Evolutionary conservation across 495 filamentous ascomycete genomes (phyloP), one percentile per base, ranked within the genome.

Genomic region (Trichoderma orchidacearum): DNA sequence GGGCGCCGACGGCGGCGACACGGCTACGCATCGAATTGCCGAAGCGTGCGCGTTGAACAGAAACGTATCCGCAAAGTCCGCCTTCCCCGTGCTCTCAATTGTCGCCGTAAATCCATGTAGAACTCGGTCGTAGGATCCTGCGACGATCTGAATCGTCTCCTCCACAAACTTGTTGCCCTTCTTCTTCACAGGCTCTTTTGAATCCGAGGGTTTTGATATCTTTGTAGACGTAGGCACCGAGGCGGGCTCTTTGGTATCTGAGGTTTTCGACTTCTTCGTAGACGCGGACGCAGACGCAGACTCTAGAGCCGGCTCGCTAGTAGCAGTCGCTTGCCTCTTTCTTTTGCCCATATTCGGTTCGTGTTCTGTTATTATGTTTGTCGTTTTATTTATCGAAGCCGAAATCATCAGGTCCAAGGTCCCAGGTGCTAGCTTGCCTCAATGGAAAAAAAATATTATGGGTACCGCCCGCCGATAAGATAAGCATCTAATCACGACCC

Each of bases 41-140:
- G 90, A 91, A 51, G 80, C 76, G 73, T 99, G 93, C 25, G 94
- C 90, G 68, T 88, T 85, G 77, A 99, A 95, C 55, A 99, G 81
- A 72, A 99, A 99, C 6, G 86, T 91, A 70, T 99, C 93, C 58
- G 87, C 77, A 66, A 96, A 97, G 63, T 84, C 71, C 61, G 85
- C 76, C 11, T 72, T 58, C 21, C 68, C 65, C 8, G 63, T 60
- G 7, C 55, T 57, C 2, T 77, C 74, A 54, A 96, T 74, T 0
- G 81, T 80, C 5, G 85, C 91, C 1, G 87, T 89, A 65, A 97
- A 78, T 60, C 94, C 94, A 70, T 99, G 93, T 38, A 99, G 78
- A 38, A 92, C 82, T 56, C 89, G 82, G 64, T 99, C 93, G 72
- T 99, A 99, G 57, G 91, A 96, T 17, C 93, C 93, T 21, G 90